Evolutionary conservation across 83 land plant species (phyloP).

Genomic region (Diphasiastrum complanatum): DNA sequence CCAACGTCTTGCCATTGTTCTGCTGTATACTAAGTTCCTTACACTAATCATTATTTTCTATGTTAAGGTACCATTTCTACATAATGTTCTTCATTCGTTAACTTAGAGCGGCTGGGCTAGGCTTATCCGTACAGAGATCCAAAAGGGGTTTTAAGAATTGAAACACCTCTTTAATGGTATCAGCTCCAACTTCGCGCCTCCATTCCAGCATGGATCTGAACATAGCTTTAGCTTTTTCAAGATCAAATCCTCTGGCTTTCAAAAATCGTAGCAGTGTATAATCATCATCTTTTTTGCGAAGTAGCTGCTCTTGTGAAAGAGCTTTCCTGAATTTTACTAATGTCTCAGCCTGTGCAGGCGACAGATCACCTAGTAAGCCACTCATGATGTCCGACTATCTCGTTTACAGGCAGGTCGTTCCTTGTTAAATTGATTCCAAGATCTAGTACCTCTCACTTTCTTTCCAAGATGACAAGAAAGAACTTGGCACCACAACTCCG

Average conservation of each 20-base stretch:
- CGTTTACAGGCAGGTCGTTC: too few relatives aligned
- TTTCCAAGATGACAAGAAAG: too few relatives aligned
- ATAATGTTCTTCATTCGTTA: too few relatives aligned
- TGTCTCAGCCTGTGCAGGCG: slow-evolving; percentile 27
- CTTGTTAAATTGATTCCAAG: too few relatives aligned
- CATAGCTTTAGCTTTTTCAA: slow-evolving; percentile 37
- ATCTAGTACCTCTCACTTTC: too few relatives aligned
- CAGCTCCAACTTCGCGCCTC: slow-evolving; percentile 36
- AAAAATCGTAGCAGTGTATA: slow-evolving; percentile 30
- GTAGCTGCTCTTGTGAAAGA: slow-evolving; percentile 21
- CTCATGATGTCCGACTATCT: slow-evolving; percentile 18
- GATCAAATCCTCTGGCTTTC: slow-evolving; percentile 38
- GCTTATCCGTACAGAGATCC: not conserved
- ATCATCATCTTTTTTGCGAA: slow-evolving; percentile 16
- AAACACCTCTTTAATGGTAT: slow-evolving; percentile 32
- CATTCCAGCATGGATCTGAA: slow-evolving; percentile 39
- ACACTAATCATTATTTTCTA: too few relatives aligned
- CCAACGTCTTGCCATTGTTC: too few relatives aligned
- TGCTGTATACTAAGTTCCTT: too few relatives aligned
- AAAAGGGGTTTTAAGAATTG: slow-evolving; percentile 1
- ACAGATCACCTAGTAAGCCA: slow-evolving; percentile 14
- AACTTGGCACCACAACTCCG: too few relatives aligned
- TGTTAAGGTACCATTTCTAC: too few relatives aligned
- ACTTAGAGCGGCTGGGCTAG: too few relatives aligned
- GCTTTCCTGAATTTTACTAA: slow-evolving; percentile 11